Base-by-base conservation (phyloP, 2,329 filamentous ascomycete genomes). In the Proliferodiscus dingleyae region DNA sequence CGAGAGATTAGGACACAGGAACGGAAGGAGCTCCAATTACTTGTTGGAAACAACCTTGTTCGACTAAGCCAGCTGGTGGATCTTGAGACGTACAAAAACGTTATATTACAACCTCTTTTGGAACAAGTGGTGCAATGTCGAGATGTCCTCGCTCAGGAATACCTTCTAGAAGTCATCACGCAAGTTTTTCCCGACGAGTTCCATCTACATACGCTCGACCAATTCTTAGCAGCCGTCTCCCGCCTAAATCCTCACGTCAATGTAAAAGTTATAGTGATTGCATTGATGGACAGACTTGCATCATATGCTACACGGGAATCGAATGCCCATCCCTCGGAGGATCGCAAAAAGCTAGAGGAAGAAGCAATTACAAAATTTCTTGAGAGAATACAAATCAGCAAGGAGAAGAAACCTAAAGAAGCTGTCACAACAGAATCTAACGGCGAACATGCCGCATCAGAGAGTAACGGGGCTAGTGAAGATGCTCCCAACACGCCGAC, bases 111-210 rank as follows among this genome's bases (percentile, higher is more conserved):
- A 34, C 91, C 93, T 6, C 71, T 98, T 43, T 69, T 98, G 55
- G 93, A 98, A 66, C 93, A 98, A 69, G 91, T 98, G 46, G 93
- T 98, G 10, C 93, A 98, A 65, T 98, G 93, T 63, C 84, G 93
- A 51, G 93, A 98, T 72, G 90, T 98, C 11, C 72, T 98, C 52
- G 93, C 93, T 26, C 93, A 98, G 65, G 93, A 98, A 66, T 98
- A 98, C 69, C 78, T 98, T 10, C 74, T 98, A 40, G 93, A 98
- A 75, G 93, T 98, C 52, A 95, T 98, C 55, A 98, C 91, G 4
- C 94, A 98, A 67, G 93, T 97, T 42, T 98, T 98, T 71, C 93
- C 93, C 1, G 93, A 98, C 68, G 93, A 98, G 64, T 98, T 91
- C 65, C 94, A 98, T 67, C 80, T 98, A 18, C 90, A 98, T 64